Evolutionary conservation across 768 basidiomycete genomes (phyloP), one percentile per base, ranked within the genome.

Genomic region (Hericium rajendrae): DNA sequence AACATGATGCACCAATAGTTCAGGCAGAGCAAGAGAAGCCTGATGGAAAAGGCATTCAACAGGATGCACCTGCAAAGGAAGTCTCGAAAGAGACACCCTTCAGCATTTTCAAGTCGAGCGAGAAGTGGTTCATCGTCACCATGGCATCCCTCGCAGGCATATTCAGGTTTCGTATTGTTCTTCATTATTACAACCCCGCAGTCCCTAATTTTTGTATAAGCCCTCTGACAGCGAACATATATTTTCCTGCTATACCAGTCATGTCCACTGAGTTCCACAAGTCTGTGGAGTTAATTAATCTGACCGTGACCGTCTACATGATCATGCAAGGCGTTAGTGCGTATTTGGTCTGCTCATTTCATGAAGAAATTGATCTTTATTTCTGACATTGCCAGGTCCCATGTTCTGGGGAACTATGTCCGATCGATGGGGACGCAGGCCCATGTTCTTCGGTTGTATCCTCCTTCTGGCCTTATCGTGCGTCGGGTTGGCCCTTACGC

Each of bases 281-380:
- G 56, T 80, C 84, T 0, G 77, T 76, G 9, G 86, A 89, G 62
- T 73, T 83, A 10, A 90, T 92, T 41, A 91, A 91, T 66, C 67
- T 93, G 43, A 88, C 89, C 8, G 85, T 91, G 10, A 89, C 87
- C 0, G 78, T 87, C 64, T 88, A 89, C 66, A 82, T 91, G 72
- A 70, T 86, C 20, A 72, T 86, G 51, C 85, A 86, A 68, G 85
- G 81, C 9, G 64, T 84, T 46, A 76, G 84, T 85, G 59, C 38
- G 78, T 66, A 12, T 6, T 10, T 20, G 16, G 10, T 26, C n/a
- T 13, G 12, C 48, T 37, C 22, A 24, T 38, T 26, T 22, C 48
- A 43, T 53, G 18, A 54, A 51, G 22, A n/a, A n/a, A 3, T 38
- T 39, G 15, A 48, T 24, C 39, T 41, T 37, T 41, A 22, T 13